Base-by-base conservation (phyloP, 768 basidiomycete genomes). In the Saitozyma podzolica region DNA sequence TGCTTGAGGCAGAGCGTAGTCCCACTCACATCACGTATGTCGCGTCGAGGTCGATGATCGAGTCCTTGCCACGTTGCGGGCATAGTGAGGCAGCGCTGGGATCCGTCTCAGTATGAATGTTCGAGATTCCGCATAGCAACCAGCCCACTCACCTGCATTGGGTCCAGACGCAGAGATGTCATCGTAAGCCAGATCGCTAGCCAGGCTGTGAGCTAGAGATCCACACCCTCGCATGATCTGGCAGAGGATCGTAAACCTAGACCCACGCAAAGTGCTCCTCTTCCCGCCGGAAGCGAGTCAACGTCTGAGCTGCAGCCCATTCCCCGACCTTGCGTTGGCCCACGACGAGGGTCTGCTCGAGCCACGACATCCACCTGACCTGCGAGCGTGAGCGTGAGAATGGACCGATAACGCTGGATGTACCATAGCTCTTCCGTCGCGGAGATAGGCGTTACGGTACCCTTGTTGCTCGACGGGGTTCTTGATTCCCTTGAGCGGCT, bases 81-180 rank as follows among this genome's bases (percentile, higher is more conserved):
- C 83, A 78, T 99, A 98, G 80, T 99, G 96, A 5, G 96, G 93
- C 20, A 97, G 80, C 16, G 95, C 96, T 85, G 45, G 9, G 3
- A 3, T 63, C n/a, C 42, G 52, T 52, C 19, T 17, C 14, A 8
- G 9, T 29, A 8, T n/a, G 9, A 9, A 13, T 9, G 17, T 42
- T 29, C 5, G 29, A 29, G 29, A 29, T 29, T 29, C 29, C 29
- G 29, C 29, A n/a, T 59, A 37, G 41, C 39, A 9, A 48, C 39
- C 29, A 16, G 0, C 14, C 41, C 14, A 73, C 84, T 65, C 59
- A 85, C 85, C 86, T 59, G 91, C 94, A 75, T 99, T 95, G 2
- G 90, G 84, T 3, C 94, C 95, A 45, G 85, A 87, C 2, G 90
- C 95, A 20, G 89, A 90, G 64, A 97, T 95, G 75, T 75, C 71